Percentiles rank a stretch among this genome's conserved stretches.
Evolutionary conservation across 1,284 basidiomycete species (phyloP).

Genomic region (Inonotus hispidus): DNA sequence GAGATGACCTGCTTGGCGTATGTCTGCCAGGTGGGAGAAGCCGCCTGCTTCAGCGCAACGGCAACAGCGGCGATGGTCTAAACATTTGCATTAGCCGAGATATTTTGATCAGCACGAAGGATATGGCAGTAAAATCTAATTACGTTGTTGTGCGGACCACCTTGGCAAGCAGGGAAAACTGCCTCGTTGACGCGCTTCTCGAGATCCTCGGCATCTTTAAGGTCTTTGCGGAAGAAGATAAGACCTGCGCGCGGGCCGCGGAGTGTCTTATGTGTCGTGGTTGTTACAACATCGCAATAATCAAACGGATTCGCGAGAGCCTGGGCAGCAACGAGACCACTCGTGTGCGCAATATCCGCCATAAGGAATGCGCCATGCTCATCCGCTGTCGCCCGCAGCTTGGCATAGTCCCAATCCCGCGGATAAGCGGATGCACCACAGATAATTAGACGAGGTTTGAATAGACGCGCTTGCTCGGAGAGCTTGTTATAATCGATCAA

Average conservation of each 20-base stretch:
- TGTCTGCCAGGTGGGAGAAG: conserved; percentile 85
- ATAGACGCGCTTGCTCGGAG: conserved; percentile 86
- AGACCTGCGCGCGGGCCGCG: conserved; percentile 97
- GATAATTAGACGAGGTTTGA: conserved; percentile 95
- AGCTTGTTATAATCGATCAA: conserved; percentile 89
- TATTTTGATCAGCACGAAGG: neutral
- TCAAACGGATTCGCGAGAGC: conserved; percentile 94
- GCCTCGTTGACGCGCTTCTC: conserved; percentile 97
- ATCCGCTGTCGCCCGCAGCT: conserved; percentile 80
- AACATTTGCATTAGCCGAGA: neutral
- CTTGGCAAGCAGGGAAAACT: conserved; percentile 99
- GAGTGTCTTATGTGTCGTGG: conserved; percentile 99
- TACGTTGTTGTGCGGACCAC: conserved; percentile 98
- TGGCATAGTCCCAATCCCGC: conserved; percentile 93
- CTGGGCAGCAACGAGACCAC: conserved; percentile 91
- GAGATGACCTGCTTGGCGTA: conserved; percentile 95
- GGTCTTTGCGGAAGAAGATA: conserved; percentile 98
- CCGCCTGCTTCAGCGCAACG: conserved; percentile 91
- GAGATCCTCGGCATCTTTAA: conserved; percentile 72
- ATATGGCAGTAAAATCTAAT: conserved; percentile 24
- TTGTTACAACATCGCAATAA: conserved; percentile 96
- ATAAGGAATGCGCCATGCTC: conserved; percentile 89
- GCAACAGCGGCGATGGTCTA: conserved; percentile 95
- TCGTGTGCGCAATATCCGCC: conserved; percentile 98
- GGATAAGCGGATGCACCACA: conserved; percentile 99